Evolutionary conservation across 169 alveolate species (phyloP).

Genomic region (Plasmodium vivax): DNA sequence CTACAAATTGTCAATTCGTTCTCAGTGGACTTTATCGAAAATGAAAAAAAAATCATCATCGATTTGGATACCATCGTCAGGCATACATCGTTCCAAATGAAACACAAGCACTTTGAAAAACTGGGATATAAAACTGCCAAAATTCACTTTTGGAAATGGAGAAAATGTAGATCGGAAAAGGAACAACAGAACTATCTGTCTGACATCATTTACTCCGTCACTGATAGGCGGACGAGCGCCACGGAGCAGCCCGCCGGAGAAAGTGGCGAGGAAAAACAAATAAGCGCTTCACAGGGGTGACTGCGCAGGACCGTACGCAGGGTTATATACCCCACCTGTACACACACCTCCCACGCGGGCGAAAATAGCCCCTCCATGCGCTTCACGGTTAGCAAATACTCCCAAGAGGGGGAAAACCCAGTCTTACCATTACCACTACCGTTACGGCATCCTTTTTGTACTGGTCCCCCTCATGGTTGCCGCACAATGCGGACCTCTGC

Average conservation of each 20-base stretch:
- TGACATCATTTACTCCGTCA: constrained; percentile 70
- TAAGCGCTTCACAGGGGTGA: constrained; percentile 1
- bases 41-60: constrained; percentile 55
- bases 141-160: constrained; percentile 76
- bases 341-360: background rate
- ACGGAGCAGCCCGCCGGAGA: constrained; percentile 4
- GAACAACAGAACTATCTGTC: constrained; percentile 73
- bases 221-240: constrained; percentile 20
- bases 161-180: constrained; percentile 73
- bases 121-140: constrained; percentile 67
- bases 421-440: background rate
- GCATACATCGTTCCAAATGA: constrained; percentile 74
- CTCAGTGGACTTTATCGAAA: constrained; percentile 70
- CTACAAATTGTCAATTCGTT: constrained; percentile 56
- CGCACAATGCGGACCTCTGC: background rate
- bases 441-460: background rate
- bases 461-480: background rate
- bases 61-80: constrained; percentile 74
- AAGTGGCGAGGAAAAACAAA: background rate
- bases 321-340: background rate
- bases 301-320: background rate
- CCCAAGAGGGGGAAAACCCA: background rate
- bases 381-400: background rate
- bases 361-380: background rate
- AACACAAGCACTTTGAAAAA: constrained; percentile 63